Evolutionary conservation across 495 filamentous ascomycete species (phyloP), one percentile per base, ranked within the genome.

Genomic region (Aspergillus steynii): DNA sequence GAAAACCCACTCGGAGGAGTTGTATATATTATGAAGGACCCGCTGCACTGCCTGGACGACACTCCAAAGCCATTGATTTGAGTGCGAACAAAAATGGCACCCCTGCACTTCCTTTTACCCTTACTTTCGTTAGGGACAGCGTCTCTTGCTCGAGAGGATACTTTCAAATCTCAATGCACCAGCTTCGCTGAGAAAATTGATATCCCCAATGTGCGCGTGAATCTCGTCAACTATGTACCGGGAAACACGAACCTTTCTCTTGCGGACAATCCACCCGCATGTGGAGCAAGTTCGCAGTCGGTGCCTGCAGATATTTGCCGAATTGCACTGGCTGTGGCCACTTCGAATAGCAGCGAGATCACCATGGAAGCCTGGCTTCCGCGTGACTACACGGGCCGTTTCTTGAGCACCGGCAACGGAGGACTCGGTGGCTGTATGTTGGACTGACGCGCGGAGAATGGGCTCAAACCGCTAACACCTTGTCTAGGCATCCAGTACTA

Each of bases 321-420:
- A 14, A 67, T 88, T 34, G 79, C 81, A 15, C 78, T 89, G 65
- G 76, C 74, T 34, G 80, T 88, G 8, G 60, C 77, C 1, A 88
- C 85, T 0, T 85, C 83, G 26, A 68, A 77, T 53, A 72, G 69
- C 50, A 84, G 82, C 27, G 74, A 80, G 31, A 82, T 87, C 47
- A 81, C 74, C 3, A 70, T 86, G 47, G 84, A 88, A 67, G 73
- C 81, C 15, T 89, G 84, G 84, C 72, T 89, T 27, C 87, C 86
- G 31, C 49, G 73, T 5, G 63, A 78, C 12, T 87, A 80, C 63
- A 76, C 71, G 29, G 79, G 80, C 7, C 76, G 83, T 5, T 82
- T 85, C 62, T 50, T 85, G 48, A 74, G 76, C 9, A 86, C 84
- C 0, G 85, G 85, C 2, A 86, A 86, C 61, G 83, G 83, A 5